These are phyloP conservation scores for Paxillus rubicundulus DNA, from an alignment of 768 basidiomycete genomes.

Conservation along the genomic window DNA sequence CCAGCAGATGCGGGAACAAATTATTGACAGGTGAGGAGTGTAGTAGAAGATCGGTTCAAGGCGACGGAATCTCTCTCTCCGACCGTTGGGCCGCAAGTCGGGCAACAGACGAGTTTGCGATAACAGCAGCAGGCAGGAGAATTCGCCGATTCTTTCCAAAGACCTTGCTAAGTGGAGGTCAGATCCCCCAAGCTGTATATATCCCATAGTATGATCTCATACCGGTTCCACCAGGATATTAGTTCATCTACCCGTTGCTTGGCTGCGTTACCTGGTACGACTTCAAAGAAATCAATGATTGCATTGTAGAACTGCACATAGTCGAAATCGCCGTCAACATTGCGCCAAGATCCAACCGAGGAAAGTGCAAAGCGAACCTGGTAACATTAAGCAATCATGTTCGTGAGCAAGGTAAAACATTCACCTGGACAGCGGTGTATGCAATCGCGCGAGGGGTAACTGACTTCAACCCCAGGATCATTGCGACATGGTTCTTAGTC, in stretches of 20 bases:
- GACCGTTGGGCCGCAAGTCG: too few species aligned
- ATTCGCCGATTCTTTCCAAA: too few species aligned
- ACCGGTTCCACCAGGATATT: neutral
- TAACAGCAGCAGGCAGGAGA: neutral
- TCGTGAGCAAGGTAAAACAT: too few species aligned
- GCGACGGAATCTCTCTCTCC: too few species aligned
- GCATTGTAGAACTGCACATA: neutral
- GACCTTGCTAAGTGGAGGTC: too few species aligned
- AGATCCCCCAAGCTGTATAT: too few species aligned
- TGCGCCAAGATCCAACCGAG: neutral
- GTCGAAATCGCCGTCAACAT: neutral
- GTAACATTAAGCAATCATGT: too few species aligned
- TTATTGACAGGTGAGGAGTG: too few species aligned
- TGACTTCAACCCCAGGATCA: conserved; percentile 4
- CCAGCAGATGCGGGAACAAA: too few species aligned
- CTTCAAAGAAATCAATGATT: conserved; percentile 6
- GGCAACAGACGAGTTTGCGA: too few species aligned
- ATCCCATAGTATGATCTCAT: too few species aligned
- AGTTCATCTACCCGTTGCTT: neutral
- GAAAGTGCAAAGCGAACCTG: conserved; percentile 4
- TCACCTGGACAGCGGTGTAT: conserved; percentile 26
- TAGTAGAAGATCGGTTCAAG: too few species aligned
- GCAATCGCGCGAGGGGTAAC: conserved; percentile 22
- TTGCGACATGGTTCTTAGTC: conserved; percentile 9
- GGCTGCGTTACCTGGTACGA: neutral